Percentiles rank a stretch among this genome's conserved stretches.
Conservation (phyloP, 176 grass and related monocot species). For the Stipa capillata region DNA sequence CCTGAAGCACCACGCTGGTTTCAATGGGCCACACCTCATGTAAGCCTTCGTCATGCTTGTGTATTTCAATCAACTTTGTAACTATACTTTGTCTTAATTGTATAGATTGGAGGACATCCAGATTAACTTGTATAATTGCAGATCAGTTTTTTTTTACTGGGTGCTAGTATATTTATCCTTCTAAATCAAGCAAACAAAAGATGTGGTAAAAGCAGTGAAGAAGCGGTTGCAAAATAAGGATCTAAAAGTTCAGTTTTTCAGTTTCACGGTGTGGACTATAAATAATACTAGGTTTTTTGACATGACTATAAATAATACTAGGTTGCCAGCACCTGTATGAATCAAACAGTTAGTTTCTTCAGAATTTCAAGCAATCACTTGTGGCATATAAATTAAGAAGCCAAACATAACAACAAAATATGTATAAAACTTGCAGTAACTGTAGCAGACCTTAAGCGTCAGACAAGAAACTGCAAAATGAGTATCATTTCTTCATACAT, state of each 20-base stretch:
- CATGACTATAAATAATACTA: too few relatives aligned
- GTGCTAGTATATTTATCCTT: neutral
- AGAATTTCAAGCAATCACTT: neutral
- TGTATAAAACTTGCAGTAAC: too few relatives aligned
- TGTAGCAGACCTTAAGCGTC: too few relatives aligned
- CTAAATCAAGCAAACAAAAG: conserved; percentile 70
- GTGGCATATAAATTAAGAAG: neutral
- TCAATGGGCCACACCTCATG: too few relatives aligned
- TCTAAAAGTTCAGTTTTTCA: conserved; percentile 62
- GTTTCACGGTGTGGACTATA: conserved; percentile 42
- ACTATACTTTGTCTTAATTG: neutral
- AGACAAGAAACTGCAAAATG: too few relatives aligned
- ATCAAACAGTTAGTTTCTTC: neutral
- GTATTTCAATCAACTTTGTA: neutral
- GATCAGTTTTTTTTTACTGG: neutral
- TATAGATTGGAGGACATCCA: neutral
- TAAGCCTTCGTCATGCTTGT: too few relatives aligned
- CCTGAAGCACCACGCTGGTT: too few relatives aligned
- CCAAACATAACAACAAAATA: neutral
- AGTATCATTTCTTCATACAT: too few relatives aligned
- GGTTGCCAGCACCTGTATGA: conserved; percentile 68
- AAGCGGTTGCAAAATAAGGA: conserved; percentile 77
- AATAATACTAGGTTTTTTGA: too few relatives aligned
- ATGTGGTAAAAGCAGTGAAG: conserved; percentile 69
- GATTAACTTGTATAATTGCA: neutral